These are phyloP conservation scores for Aureobasidium lini DNA, from an alignment of 2,329 filamentous ascomycete species.

Conservation along the genomic window DNA sequence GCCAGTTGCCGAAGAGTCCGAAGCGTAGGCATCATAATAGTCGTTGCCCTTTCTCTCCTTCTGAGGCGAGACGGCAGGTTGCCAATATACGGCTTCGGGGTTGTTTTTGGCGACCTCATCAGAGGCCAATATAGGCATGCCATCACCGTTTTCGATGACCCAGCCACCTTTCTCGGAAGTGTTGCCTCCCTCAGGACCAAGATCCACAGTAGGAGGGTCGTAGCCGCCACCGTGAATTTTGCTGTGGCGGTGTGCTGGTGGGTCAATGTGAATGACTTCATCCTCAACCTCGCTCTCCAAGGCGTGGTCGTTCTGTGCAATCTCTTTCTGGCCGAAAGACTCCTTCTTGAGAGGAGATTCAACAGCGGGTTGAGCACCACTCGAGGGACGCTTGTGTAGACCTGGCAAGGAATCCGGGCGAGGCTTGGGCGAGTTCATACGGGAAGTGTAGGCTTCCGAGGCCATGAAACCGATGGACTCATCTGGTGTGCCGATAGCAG, in stretches of 20 bases:
- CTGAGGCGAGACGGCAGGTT: conserved; percentile 74
- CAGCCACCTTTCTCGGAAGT: conserved; percentile 41
- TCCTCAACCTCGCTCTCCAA: conserved; percentile 43
- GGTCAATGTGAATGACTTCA: conserved; percentile 71
- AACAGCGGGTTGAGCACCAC: conserved; percentile 30
- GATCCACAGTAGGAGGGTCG: conserved; percentile 45
- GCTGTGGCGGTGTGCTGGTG: conserved; percentile 44
- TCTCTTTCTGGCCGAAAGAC: conserved; percentile 33
- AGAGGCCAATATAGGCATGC: conserved; percentile 75
- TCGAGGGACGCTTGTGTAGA: conserved; percentile 24
- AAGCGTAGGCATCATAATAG: conserved; percentile 48
- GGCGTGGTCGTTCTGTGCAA: conserved; percentile 19
- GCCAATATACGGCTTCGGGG: conserved; percentile 58
- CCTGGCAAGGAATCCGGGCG: conserved; percentile 34
- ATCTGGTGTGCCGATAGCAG: conserved; percentile 66
- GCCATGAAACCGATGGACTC: conserved; percentile 88
- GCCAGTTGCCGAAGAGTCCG: conserved; percentile 22
- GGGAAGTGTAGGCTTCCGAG: conserved; percentile 72
- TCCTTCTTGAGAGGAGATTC: conserved; percentile 38
- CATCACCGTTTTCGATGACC: conserved; percentile 54
- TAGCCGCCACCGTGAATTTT: conserved; percentile 44
- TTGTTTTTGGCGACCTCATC: conserved; percentile 82
- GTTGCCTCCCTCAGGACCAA: conserved; percentile 40
- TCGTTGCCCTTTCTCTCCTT: conserved; percentile 51
- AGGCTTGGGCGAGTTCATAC: conserved; percentile 59